Conservation (phyloP, 371 early-diverging fungal species). For the Haplosporangium sp. region DNA sequence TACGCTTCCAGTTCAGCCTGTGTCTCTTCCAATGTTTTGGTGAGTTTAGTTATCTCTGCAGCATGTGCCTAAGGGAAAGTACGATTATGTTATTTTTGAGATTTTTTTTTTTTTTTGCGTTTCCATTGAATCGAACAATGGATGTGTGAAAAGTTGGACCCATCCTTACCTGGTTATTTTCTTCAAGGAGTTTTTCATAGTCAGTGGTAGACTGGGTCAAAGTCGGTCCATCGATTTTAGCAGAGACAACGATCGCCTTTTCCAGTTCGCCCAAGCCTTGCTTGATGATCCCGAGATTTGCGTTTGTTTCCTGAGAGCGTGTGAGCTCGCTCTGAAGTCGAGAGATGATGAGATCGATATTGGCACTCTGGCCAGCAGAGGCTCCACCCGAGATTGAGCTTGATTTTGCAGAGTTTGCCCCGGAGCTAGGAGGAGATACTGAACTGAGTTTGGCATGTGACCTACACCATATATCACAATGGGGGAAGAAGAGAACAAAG, state of each 20-base stretch:
- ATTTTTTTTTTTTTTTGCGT: neutral
- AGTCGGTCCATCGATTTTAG: conserved; percentile 8
- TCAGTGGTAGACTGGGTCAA: conserved; percentile 7
- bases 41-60: conserved; percentile 25
- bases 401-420: conserved; percentile 3
- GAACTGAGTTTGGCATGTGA: conserved; percentile 22
- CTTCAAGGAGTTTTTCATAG: conserved; percentile 14
- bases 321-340: conserved; percentile 48
- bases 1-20: conserved; percentile 38
- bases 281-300: conserved; percentile 33
- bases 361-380: conserved; percentile 33
- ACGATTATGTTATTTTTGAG: no score
- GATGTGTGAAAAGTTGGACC: no score
- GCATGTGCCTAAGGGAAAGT: conserved; percentile 15
- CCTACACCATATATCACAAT: neutral
- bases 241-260: conserved; percentile 17
- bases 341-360: conserved; percentile 50
- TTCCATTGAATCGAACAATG: no score
- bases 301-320: conserved; percentile 50
- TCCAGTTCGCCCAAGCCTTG: conserved; percentile 52
- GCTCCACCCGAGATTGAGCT: conserved; percentile 6
- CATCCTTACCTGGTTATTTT: conserved; percentile 14
- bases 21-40: conserved; percentile 24
- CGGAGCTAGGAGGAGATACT: conserved; percentile 21
- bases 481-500: neutral